Percentiles rank a stretch among this genome's conserved stretches.
These are phyloP conservation scores for Hypoxylon trugodes DNA, from an alignment of 495 filamentous ascomycete species.

Conservation along the genomic window DNA sequence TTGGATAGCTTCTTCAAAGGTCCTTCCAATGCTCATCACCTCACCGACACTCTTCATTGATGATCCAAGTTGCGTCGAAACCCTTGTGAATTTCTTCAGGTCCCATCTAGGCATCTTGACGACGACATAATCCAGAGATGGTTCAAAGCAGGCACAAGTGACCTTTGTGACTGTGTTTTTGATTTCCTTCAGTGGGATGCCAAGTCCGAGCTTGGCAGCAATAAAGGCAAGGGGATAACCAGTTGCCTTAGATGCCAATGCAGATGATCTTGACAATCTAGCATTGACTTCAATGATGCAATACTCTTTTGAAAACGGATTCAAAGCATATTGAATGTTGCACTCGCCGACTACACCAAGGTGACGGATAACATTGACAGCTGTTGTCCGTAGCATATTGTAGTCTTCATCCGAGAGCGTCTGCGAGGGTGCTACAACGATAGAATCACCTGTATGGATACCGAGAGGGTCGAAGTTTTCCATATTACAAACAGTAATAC, in stretches of 20 bases:
- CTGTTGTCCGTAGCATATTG: conserved; percentile 97
- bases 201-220: conserved; percentile 92
- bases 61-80: conserved; percentile 92
- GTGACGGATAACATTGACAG: conserved; percentile 98
- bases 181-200: conserved; percentile 96
- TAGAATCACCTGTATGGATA: conserved; percentile 98
- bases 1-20: conserved; percentile 98
- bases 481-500: conserved; percentile 99
- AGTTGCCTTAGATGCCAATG: conserved; percentile 94
- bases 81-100: conserved; percentile 96
- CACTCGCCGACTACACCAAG: conserved; percentile 97
- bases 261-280: conserved; percentile 92
- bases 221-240: conserved; percentile 97
- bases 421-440: conserved; percentile 96
- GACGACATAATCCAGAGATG: conserved; percentile 98
- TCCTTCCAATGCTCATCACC: conserved; percentile 97
- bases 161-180: conserved; percentile 95
- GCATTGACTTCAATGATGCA: conserved; percentile 99
- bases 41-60: conserved; percentile 99
- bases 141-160: conserved; percentile 97
- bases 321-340: conserved; percentile 98
- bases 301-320: conserved; percentile 96
- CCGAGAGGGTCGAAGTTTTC: conserved; percentile 99
- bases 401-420: conserved; percentile 98
- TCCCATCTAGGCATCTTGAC: conserved; percentile 99